Base-by-base conservation (phyloP, 805 yeast species). In the Myxozyma vanderwaltii region DNA sequence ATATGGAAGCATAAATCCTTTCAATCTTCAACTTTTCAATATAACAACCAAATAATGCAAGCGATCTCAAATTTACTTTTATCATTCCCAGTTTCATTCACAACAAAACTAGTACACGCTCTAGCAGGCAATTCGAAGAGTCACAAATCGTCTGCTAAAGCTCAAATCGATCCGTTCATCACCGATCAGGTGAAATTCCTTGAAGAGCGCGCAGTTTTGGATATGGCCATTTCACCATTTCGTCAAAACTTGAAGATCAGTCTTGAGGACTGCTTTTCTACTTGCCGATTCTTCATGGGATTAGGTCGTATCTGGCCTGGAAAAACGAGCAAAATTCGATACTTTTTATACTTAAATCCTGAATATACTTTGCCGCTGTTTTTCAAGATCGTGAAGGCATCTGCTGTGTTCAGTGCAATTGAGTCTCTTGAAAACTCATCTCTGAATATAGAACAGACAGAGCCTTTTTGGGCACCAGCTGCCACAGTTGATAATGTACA, bases 231-330 rank as follows among this genome's bases (percentile, higher is more conserved):
- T 27, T 15, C 50, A 17, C 63, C 56, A 10, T 52, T 59, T 12
- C 54, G 58, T 10, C 13, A 33, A 17, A n/a, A 6, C 7, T 3
- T 21, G 5, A 10, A 46, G 2, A 17, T 47, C 3, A 29, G 41
- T 17, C 17, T n/a, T 8, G 41, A 47, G 6, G 59, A 55, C 10
- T 43, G 43, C 17, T 38, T 56, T 23, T n/a, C 54, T 5, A 59
- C 47, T 10, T 59, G 63, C 33, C 31, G 43, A 13, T 59, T 44
- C 40, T 57, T 58, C 21, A 58, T 57, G 7, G 51, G 56, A 24
- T 36, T 59, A n/a, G 57, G 54, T 10, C 54, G 63, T n/a, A 52
- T 59, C 21, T 56, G 62, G 61, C 63, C 62, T 2, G 47, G 43
- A 4, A 56, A 59, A 40, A 47, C 49, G 19, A 59, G 61, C 41